Evolutionary conservation across 305 asterid species (phyloP).

Genomic region (Fraxinus platypoda): DNA sequence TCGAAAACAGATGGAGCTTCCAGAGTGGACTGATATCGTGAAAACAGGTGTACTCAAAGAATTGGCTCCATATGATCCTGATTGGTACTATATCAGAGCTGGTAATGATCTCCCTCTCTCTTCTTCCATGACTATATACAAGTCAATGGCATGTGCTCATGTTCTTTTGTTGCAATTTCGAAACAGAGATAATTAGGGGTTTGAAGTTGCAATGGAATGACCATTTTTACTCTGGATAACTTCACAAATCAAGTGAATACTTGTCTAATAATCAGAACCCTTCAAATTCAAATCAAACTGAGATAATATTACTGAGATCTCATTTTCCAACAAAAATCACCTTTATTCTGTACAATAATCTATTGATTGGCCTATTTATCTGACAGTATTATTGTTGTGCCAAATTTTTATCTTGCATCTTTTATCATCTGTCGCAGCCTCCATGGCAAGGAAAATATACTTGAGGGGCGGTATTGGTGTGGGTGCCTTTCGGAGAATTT

Average conservation of each 20-base stretch:
- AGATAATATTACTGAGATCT: not conserved
- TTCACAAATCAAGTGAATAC: not conserved
- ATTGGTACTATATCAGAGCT: not conserved
- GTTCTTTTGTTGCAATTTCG: not conserved
- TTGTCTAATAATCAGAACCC: not conserved
- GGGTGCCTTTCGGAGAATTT: slow-evolving; percentile 10
- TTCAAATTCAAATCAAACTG: not conserved
- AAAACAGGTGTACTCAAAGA: not conserved
- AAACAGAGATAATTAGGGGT: not conserved
- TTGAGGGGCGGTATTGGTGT: slow-evolving; percentile 1
- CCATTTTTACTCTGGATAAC: not conserved
- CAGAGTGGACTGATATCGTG: not conserved
- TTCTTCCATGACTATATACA: not conserved
- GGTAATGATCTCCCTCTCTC: not conserved
- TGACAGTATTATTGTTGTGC: not conserved
- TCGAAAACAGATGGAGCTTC: not conserved
- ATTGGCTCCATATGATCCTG: not conserved
- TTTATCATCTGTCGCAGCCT: not conserved
- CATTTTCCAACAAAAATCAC: not conserved
- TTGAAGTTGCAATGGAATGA: not conserved
- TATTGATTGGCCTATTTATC: not conserved
- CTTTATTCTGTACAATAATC: not conserved
- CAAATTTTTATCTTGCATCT: not conserved
- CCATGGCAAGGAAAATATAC: slow-evolving; percentile 8
- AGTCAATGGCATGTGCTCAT: not conserved